Percentiles rank a stretch among this genome's conserved stretches.
These are phyloP conservation scores for Apophysomyces variabilis DNA, from an alignment of 371 early-diverging fungal genomes.

Conservation along the genomic window DNA sequence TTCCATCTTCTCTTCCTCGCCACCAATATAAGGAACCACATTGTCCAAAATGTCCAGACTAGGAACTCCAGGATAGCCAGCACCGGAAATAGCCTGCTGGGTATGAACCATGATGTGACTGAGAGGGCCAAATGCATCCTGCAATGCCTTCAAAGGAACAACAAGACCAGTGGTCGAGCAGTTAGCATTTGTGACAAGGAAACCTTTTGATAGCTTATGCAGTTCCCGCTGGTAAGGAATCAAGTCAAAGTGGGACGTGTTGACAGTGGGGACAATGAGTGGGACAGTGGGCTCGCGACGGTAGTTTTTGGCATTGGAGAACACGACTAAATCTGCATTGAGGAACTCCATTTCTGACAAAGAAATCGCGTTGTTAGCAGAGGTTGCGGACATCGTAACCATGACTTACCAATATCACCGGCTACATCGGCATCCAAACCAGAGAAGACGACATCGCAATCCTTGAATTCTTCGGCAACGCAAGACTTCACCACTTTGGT, in stretches of 20 bases:
- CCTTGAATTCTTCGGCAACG: constrained; percentile 71
- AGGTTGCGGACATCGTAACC: not conserved
- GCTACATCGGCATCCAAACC: constrained; percentile 94
- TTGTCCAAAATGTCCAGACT: constrained; percentile 95
- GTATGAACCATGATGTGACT: constrained; percentile 82
- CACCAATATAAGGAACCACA: constrained; percentile 92
- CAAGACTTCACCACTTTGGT: constrained; percentile 74
- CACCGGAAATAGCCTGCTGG: constrained; percentile 96
- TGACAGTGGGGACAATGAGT: constrained; percentile 91
- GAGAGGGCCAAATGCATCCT: constrained; percentile 88
- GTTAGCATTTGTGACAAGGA: constrained; percentile 96
- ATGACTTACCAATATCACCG: constrained; percentile 80
- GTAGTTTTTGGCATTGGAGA: constrained; percentile 96
- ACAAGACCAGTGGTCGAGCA: constrained; percentile 96
- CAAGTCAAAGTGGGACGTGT: constrained; percentile 84
- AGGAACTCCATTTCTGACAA: constrained; percentile 81
- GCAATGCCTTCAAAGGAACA: constrained; percentile 88
- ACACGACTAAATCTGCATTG: constrained; percentile 83
- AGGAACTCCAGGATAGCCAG: constrained; percentile 96
- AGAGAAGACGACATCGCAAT: constrained; percentile 91
- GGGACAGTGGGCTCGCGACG: constrained; percentile 90
- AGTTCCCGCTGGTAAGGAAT: constrained; percentile 75
- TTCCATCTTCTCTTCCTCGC: constrained; percentile 98
- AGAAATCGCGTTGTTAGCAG: not conserved
- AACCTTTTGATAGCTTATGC: constrained; percentile 76